Percentiles rank a stretch among this genome's conserved stretches.
Evolutionary conservation across 2,329 filamentous ascomycete species (phyloP).

Genomic region (Pyrenochaeta sp.): DNA sequence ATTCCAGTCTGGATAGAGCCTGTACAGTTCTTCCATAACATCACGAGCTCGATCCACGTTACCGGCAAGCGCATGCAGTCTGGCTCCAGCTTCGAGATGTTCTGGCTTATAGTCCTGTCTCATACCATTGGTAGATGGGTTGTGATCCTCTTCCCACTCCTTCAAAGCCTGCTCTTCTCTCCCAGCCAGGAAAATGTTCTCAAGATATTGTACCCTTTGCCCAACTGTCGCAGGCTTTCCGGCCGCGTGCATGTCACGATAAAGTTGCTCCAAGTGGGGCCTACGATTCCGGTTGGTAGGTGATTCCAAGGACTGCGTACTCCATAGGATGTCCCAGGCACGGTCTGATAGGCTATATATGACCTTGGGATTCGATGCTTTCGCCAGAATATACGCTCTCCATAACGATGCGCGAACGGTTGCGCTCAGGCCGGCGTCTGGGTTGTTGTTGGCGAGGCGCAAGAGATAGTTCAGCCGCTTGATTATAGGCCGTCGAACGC

Average conservation of each 20-base stretch:
- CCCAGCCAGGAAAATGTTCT: conserved; percentile 38
- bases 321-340: conserved; percentile 49
- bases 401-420: conserved; percentile 31
- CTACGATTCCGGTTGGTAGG: conserved; percentile 23
- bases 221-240: conserved; percentile 25
- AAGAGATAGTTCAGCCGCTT: conserved; percentile 26
- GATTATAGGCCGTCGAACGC: conserved; percentile 5
- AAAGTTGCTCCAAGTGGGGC: conserved; percentile 32
- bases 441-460: conserved; percentile 11
- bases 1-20: conserved; percentile 56
- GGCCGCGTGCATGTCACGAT: conserved; percentile 36
- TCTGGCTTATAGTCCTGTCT: conserved; percentile 40
- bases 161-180: conserved; percentile 37
- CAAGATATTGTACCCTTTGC: conserved; percentile 34
- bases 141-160: conserved; percentile 42
- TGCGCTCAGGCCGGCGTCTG: conserved; percentile 1
- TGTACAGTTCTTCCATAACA: conserved; percentile 64
- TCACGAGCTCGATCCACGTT: conserved; percentile 68
- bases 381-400: conserved; percentile 41
- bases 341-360: conserved; percentile 27
- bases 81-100: conserved; percentile 70
- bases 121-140: not conserved
- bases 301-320: conserved; percentile 24
- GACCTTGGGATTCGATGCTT: conserved; percentile 23
- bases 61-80: conserved; percentile 67